phyloP scores from a whole-genome alignment of 768 basidiomycete species.

The Pholiota conissans region DNA sequence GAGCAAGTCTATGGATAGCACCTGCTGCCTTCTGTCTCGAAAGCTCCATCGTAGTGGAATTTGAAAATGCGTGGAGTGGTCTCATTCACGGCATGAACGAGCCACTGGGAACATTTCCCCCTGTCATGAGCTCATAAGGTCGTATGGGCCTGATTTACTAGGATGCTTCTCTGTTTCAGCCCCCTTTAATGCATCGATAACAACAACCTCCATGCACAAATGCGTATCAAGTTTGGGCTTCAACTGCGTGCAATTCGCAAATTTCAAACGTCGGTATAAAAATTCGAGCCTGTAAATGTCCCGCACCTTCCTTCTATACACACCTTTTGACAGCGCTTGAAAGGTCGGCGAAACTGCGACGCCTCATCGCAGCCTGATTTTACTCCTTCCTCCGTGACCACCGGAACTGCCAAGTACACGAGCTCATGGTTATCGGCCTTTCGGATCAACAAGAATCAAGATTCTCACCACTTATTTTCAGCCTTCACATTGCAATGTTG shows the following conservation, averaged over 20 bases:
- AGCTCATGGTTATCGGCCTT: background rate
- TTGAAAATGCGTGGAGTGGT: too few relatives aligned
- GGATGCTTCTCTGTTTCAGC: background rate
- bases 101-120: background rate
- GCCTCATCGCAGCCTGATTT: constrained; percentile 1
- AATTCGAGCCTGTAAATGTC: constrained; percentile 2
- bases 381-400: constrained; percentile 11
- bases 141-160: background rate
- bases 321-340: constrained; percentile 5
- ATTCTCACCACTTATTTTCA: background rate
- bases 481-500: background rate
- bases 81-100: too few relatives aligned
- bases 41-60: background rate
- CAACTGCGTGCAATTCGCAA: background rate
- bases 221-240: background rate
- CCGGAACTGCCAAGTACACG: constrained; percentile 9
- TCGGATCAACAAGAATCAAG: background rate
- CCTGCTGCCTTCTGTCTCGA: background rate
- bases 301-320: constrained; percentile 5
- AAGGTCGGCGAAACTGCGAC: background rate
- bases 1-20: background rate
- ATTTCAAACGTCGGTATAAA: constrained; percentile 5
- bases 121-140: too few relatives aligned
- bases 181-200: background rate
- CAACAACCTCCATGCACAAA: background rate